Evolutionary conservation across 306 rosid species (phyloP), one percentile per base, ranked within the genome.

Genomic region (Senna tora): DNA sequence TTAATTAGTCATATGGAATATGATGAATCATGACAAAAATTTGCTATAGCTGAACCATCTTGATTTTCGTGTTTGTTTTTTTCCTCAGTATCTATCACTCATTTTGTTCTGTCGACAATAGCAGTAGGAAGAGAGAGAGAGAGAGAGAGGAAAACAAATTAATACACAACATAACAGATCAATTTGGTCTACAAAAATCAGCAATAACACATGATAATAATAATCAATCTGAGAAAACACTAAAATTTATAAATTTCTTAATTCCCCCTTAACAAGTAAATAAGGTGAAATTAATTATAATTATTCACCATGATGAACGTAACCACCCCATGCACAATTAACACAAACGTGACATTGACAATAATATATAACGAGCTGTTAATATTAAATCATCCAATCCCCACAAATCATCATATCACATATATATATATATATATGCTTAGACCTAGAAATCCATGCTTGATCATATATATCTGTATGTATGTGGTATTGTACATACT

Each of bases 321-420:
- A 33, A 33, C 6, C 38, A 64, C 1, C 17, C 28, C 33, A 42
- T 7, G 57, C 72, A 32, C 58, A 57, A 75, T 36, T 61, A 50
- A 21, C 3, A 4, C 8, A 36, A 36, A 4, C 6, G 6, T 2
- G 6, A 3, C 4, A 33, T 3, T 36, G 39, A 36, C 39, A 7
- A 36, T 36, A 45, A 75, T n/a, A n/a, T n/a, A n/a, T n/a, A n/a
- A 70, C 71, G 16, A 80, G 80, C 8, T 34, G 84, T 57, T 49
- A 33, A 65, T 34, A 81, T 57, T 49, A 33, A 65, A 60, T 58
- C 47, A n/a, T 62, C 69, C 79, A 21, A 25, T 22, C 68, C 67
- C 60, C 67, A 67, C 30, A 69, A 67, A 21, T 17, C 32, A 53
- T 8, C 6, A 62, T 33, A 55, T 65, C 68, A n/a, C n/a, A n/a